Conservation (phyloP, 148 eudicot species). For the Salicornia ramosissima region DNA sequence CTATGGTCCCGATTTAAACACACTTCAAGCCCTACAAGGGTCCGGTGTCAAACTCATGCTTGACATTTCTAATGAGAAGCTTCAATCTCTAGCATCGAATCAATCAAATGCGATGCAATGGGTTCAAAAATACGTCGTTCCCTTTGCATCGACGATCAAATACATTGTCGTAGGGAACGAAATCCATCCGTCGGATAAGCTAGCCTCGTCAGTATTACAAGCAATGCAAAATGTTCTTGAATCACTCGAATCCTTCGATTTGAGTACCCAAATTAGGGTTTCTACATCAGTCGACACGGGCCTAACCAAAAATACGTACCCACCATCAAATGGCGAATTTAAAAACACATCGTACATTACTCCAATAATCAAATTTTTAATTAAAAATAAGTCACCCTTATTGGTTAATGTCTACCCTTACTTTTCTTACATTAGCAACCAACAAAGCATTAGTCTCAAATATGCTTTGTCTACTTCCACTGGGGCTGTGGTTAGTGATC, state of each 20-base stretch:
- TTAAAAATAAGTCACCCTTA: slow-evolving; percentile 29
- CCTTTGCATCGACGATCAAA: slow-evolving; percentile 23
- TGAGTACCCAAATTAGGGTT: slow-evolving; percentile 37
- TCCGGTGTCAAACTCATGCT: slow-evolving; percentile 30
- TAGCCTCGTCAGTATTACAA: slow-evolving; percentile 31
- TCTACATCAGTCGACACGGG: slow-evolving; percentile 34
- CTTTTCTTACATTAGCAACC: slow-evolving; percentile 21
- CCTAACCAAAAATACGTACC: slow-evolving; percentile 29
- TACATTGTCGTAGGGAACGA: slow-evolving; percentile 55
- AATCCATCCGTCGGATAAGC: slow-evolving; percentile 26
- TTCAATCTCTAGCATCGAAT: slow-evolving; percentile 15
- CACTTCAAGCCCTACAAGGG: slow-evolving; percentile 32
- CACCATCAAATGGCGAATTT: slow-evolving; percentile 37
- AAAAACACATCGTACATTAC: slow-evolving; percentile 20
- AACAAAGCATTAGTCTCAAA: slow-evolving; percentile 13
- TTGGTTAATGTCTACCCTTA: slow-evolving; percentile 53
- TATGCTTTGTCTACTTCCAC: slow-evolving; percentile 35
- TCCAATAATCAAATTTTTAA: slow-evolving; percentile 39
- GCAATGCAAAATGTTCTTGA: slow-evolving; percentile 38
- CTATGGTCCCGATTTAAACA: slow-evolving; percentile 20
- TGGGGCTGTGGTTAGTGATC: slow-evolving; percentile 9
- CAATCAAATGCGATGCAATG: slow-evolving; percentile 25
- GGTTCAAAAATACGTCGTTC: slow-evolving; percentile 34
- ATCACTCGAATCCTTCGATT: slow-evolving; percentile 25
- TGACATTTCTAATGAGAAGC: slow-evolving; percentile 20